These are phyloP conservation scores for Physcomitrium patens DNA, from an alignment of 225 moss, liverwort and hornwort species.

Conservation along the genomic window DNA sequence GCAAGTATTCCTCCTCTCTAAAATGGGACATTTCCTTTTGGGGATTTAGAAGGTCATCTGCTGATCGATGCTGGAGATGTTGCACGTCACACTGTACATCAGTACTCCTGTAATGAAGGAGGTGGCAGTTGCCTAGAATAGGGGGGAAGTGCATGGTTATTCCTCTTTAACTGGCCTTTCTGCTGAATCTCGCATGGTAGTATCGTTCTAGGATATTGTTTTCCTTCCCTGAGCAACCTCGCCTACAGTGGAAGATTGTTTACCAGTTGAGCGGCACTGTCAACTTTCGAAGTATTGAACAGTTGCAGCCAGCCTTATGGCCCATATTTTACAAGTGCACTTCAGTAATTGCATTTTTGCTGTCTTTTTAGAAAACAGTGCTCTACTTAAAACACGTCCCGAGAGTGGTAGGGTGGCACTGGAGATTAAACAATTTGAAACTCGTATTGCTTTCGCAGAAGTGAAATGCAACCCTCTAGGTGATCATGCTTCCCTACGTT, in stretches of 20 bases:
- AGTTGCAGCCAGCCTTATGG: background rate
- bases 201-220: background rate
- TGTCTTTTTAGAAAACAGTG: background rate
- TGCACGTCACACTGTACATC: background rate
- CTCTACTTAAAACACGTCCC: background rate
- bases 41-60: background rate
- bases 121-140: constrained; percentile 2
- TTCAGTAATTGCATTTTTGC: background rate
- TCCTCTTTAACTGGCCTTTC: background rate
- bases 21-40: background rate
- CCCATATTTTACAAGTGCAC: background rate
- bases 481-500: no score
- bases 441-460: no score
- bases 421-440: no score
- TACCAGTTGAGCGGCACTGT: background rate
- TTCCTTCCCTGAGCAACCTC: background rate
- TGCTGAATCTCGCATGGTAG: background rate
- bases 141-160: background rate
- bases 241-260: constrained; percentile 8
- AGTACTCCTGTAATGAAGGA: background rate
- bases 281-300: background rate
- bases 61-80: background rate
- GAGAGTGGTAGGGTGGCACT: no score
- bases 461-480: no score
- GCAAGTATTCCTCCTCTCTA: background rate